A percentile compares a stretch with the other conserved stretches of the same genome.
These are phyloP conservation scores for sorghum (Sorghum bicolor) DNA, from an alignment of 176 grass and related monocot species.

Conservation along the genomic window Sorghum_bicolor_NCBIv3 NC_012870.2:67141501-67142000, in stretches of 20 bases:
- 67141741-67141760: conserved; percentile 48
- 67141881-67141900: conserved; percentile 89
- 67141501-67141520: background rate
- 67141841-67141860: conserved; percentile 26
- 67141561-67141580: background rate
- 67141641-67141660: background rate
- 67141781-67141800: conserved; percentile 17
- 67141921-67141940: conserved; percentile 57
- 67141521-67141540: background rate
- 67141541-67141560: background rate
- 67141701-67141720: conserved; percentile 45
- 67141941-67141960: conserved; percentile 56
- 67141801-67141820: conserved; percentile 25
- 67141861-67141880: conserved; percentile 36
- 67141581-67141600: background rate
- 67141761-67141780: conserved; percentile 19
- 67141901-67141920: conserved; percentile 88
- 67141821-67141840: conserved; percentile 16
- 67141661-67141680: background rate
- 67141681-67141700: conserved; percentile 27
- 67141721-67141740: conserved; percentile 62
- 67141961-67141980: conserved; percentile 83
- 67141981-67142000: conserved; percentile 70
- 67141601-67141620: conserved; percentile 21
- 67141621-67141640: background rate